Evolutionary conservation across 805 yeast species (phyloP), one percentile per base, ranked within the genome.

Genomic region (Nadsonia fulvescens): DNA sequence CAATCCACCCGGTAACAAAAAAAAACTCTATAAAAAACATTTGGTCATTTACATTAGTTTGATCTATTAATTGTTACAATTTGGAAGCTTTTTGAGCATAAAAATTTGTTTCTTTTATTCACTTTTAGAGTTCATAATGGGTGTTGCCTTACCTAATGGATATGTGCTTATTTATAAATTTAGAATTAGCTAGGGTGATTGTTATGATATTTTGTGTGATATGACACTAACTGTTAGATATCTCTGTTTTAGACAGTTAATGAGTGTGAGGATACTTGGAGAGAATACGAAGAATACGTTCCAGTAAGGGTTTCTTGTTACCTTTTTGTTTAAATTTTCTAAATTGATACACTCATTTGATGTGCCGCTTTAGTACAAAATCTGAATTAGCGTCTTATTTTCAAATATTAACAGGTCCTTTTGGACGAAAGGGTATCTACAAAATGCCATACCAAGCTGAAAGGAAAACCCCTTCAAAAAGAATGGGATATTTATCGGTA

Each of bases 241-340:
- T n/a, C n/a, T n/a, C n/a, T n/a, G n/a, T n/a, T n/a, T 7, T 49
- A 66, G 38, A 51, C 67, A 29, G 63, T 74, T 39, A 86, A 86
- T 46, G 95, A 86, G 51, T 89, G 98, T 51, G 74, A 78, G 28
- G 86, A 73, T 15, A 63, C 78, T 16, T 89, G 95, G 94, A 65
- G 66, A 32, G 72, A 68, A 28, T 89, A 89, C 49, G 78, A 77
- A 39, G 70, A 70, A n/a, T 89, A 98, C 53, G 71, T 89, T 15
- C 73, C 78, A 38, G 66, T 64, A 36, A 32, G 60, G 49, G n/a
- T 6, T 6, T 5, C 12, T 7, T 14, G n/a, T n/a, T n/a, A n/a
- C n/a, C n/a, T n/a, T 5, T 9, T 14, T 12, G 16, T 24, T 15
- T 8, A 15, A n/a, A 10, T 12, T 20, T 10, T 12, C 10, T 12